These are phyloP conservation scores for Solanum arcanum DNA, from an alignment of 257 asterid genomes.

Conservation along the genomic window DNA sequence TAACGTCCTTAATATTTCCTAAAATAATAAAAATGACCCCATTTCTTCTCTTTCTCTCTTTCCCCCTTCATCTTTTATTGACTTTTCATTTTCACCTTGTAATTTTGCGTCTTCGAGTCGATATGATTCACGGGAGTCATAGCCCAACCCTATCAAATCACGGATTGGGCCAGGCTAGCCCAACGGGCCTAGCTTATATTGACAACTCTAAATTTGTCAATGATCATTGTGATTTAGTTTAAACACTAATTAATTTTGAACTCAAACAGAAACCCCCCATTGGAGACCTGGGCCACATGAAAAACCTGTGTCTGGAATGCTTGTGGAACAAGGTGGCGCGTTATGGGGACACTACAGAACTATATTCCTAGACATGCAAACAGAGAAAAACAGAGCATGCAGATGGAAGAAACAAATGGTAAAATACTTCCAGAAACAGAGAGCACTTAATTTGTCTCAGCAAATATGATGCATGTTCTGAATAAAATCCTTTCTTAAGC, in stretches of 20 bases:
- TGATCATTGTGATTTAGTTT: background rate
- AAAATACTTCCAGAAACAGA: background rate
- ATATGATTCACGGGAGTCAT: too few species aligned
- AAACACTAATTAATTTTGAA: background rate
- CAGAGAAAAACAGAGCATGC: background rate
- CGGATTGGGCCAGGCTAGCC: too few species aligned
- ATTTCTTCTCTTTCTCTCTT: too few species aligned
- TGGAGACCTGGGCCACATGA: constrained; percentile 19
- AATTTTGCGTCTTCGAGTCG: too few species aligned
- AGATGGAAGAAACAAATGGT: background rate
- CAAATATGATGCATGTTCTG: background rate
- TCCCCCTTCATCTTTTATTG: too few species aligned
- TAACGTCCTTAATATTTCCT: too few species aligned
- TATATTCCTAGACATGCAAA: constrained; percentile 1
- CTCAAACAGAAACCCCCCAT: constrained; percentile 1
- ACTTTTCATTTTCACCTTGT: too few species aligned
- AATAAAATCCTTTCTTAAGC: background rate
- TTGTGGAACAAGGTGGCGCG: constrained; percentile 18
- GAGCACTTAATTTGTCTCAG: background rate
- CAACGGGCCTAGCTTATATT: too few species aligned
- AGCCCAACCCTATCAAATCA: too few species aligned
- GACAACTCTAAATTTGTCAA: background rate
- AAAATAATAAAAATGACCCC: too few species aligned
- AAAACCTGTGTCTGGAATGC: constrained; percentile 25
- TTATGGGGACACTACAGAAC: constrained; percentile 1